These are phyloP conservation scores for Paecilomyces niveus DNA, from an alignment of 2,329 filamentous ascomycete species.

Conservation along the genomic window DNA sequence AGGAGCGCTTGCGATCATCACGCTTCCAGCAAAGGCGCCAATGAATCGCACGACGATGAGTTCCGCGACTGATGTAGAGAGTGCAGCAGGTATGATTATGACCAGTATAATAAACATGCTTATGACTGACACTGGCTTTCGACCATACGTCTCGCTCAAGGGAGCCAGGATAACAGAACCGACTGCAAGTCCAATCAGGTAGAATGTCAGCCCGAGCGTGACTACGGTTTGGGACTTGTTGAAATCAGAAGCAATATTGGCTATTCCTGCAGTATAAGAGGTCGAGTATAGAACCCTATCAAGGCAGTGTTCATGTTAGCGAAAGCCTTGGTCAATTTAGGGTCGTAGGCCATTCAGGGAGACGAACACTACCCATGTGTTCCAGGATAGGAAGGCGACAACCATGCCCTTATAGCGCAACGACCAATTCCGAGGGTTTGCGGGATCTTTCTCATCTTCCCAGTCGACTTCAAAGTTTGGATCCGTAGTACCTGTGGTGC, in stretches of 20 bases:
- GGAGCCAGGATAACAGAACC: conserved; percentile 70
- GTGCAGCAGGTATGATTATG: conserved; percentile 63
- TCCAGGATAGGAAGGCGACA: conserved; percentile 50
- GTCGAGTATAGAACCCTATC: conserved; percentile 64
- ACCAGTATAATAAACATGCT: conserved; percentile 59
- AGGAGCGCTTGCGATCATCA: conserved; percentile 76
- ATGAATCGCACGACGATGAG: conserved; percentile 71
- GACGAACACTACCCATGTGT: conserved; percentile 48
- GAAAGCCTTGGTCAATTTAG: conserved; percentile 1
- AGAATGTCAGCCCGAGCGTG: conserved; percentile 71
- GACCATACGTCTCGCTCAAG: conserved; percentile 44
- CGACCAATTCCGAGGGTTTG: conserved; percentile 52
- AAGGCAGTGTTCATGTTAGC: conserved; percentile 9
- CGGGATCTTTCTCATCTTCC: conserved; percentile 48
- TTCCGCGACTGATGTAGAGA: conserved; percentile 60
- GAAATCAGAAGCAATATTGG: conserved; percentile 63
- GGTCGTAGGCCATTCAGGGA: not conserved
- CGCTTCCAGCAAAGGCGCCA: conserved; percentile 65
- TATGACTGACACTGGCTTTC: conserved; percentile 56
- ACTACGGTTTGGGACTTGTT: conserved; percentile 51
- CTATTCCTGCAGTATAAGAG: conserved; percentile 66
- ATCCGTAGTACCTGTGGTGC: conserved; percentile 41
- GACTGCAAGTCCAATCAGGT: conserved; percentile 65
- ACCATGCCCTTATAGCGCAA: conserved; percentile 51
- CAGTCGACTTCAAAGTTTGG: conserved; percentile 69